phyloP scores from a whole-genome alignment of 345 rosid species.

The Lepidium aucheri region DNA sequence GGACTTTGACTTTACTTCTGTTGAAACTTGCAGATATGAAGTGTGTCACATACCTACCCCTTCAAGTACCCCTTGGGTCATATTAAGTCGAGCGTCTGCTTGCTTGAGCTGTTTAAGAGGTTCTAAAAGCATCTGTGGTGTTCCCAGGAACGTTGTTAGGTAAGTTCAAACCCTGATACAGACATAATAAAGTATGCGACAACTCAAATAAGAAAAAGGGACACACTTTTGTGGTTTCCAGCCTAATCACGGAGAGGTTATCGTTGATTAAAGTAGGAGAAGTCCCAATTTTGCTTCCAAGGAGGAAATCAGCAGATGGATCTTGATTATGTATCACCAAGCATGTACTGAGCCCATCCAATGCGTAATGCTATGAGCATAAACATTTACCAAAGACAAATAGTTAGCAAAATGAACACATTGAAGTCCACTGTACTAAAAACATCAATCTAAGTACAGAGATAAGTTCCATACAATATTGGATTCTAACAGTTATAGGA shows the following conservation, averaged over 20 bases:
- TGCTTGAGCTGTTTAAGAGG: conserved; percentile 72
- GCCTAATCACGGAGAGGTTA: conserved; percentile 64
- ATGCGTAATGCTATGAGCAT: conserved; percentile 57
- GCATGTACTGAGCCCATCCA: conserved; percentile 65
- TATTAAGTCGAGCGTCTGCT: conserved; percentile 65
- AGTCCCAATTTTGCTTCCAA: conserved; percentile 64
- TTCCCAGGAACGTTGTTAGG: conserved; percentile 12
- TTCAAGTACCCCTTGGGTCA: conserved; percentile 85
- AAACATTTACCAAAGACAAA: not conserved
- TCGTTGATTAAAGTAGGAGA: conserved; percentile 43
- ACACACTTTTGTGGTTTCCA: conserved; percentile 71
- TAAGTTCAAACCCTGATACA: not conserved
- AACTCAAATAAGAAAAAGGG: not conserved
- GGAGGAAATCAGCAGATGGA: conserved; percentile 62
- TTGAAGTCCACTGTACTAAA: not conserved
- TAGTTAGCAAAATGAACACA: not conserved
- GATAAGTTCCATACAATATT: not conserved
- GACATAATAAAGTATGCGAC: not conserved
- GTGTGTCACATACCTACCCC: conserved; percentile 69
- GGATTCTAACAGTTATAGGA: not conserved
- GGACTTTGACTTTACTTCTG: not conserved
- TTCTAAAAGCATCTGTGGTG: conserved; percentile 71
- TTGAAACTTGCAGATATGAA: not conserved
- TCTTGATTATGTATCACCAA: conserved; percentile 80
- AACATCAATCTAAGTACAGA: conserved; percentile 3